A percentile compares a stretch with the other conserved stretches of the same genome.
Evolutionary conservation across 352 stramenopile genomes (phyloP).

Genomic region (Globisporangium cederbergense): DNA sequence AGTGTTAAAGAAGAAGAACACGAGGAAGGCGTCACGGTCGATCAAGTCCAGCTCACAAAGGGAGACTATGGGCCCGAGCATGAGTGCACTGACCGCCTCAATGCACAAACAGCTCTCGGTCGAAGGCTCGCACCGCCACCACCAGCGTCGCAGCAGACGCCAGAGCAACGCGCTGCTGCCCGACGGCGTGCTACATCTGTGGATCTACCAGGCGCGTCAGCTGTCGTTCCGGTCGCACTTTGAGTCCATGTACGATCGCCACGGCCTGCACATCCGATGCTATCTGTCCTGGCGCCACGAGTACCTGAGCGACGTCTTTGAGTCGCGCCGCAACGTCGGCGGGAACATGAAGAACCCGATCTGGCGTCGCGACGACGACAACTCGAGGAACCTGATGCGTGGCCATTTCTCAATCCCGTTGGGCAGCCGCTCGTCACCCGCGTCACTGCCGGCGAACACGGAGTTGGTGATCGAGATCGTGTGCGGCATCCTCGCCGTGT

Average conservation of each 20-base stretch:
- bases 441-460: slow-evolving; percentile 32
- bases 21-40: background rate
- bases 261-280: slow-evolving; percentile 41
- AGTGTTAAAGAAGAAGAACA: background rate
- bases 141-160: background rate
- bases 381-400: slow-evolving; percentile 17
- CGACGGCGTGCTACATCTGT: slow-evolving; percentile 38
- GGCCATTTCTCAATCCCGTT: slow-evolving; percentile 35
- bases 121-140: background rate
- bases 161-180: slow-evolving; percentile 19
- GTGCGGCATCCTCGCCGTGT: slow-evolving; percentile 48
- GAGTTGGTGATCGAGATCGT: slow-evolving; percentile 52
- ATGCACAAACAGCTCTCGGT: background rate
- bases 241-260: slow-evolving; percentile 39
- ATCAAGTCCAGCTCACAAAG: background rate
- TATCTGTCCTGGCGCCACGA: slow-evolving; percentile 21
- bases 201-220: slow-evolving; percentile 46
- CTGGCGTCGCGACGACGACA: slow-evolving; percentile 34
- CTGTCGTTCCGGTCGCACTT: slow-evolving; percentile 41
- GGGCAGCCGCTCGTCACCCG: slow-evolving; percentile 14
- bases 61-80: background rate
- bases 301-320: slow-evolving; percentile 32
- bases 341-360: slow-evolving; percentile 39
- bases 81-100: background rate
- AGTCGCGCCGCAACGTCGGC: slow-evolving; percentile 38